Percentiles rank a stretch among this genome's conserved stretches.
These are phyloP conservation scores for Wickerhamomyces queroliae DNA, from an alignment of 805 yeast species.

Conservation along the genomic window DNA sequence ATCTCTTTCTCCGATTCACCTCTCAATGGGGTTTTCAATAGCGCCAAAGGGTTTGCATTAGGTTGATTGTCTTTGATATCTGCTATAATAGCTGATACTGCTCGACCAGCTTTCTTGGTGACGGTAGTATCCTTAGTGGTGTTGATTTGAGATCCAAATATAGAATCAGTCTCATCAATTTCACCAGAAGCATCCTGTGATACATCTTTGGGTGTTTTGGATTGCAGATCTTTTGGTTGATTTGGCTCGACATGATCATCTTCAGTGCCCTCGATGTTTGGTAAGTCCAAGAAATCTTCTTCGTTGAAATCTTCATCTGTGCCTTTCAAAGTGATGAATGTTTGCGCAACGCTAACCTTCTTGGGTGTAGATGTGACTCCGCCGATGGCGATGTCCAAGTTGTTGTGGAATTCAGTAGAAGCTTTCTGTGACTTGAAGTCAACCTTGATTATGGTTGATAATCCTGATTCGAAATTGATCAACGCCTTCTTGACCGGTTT, in stretches of 20 bases:
- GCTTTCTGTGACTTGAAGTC: slow-evolving; percentile 1
- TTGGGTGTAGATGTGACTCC: slow-evolving; percentile 9
- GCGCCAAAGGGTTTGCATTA: neutral
- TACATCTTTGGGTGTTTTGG: slow-evolving; percentile 13
- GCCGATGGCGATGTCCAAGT: neutral
- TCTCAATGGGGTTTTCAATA: neutral
- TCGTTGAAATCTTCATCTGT: slow-evolving; percentile 3
- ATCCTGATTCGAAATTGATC: slow-evolving; percentile 5
- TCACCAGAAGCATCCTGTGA: slow-evolving; percentile 10
- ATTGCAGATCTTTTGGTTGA: slow-evolving; percentile 10
- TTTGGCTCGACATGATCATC: too few relatives aligned
- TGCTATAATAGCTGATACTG: slow-evolving; percentile 12
- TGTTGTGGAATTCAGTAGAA: neutral
- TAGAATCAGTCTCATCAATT: slow-evolving; percentile 9
- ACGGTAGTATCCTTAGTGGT: slow-evolving; percentile 19
- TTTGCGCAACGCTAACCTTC: slow-evolving; percentile 27
- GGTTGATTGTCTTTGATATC: slow-evolving; percentile 4
- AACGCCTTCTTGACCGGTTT: slow-evolving; percentile 10
- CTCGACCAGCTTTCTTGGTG: slow-evolving; percentile 7
- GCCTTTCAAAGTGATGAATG: slow-evolving; percentile 19
- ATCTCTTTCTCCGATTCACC: neutral
- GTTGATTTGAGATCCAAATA: slow-evolving; percentile 10
- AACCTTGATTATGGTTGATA: slow-evolving; percentile 2
- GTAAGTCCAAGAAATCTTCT: too few relatives aligned
- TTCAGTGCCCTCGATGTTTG: slow-evolving; percentile 2